phyloP scores from a whole-genome alignment of 495 filamentous ascomycete genomes.

The Thermochaetoides thermophila region DNA sequence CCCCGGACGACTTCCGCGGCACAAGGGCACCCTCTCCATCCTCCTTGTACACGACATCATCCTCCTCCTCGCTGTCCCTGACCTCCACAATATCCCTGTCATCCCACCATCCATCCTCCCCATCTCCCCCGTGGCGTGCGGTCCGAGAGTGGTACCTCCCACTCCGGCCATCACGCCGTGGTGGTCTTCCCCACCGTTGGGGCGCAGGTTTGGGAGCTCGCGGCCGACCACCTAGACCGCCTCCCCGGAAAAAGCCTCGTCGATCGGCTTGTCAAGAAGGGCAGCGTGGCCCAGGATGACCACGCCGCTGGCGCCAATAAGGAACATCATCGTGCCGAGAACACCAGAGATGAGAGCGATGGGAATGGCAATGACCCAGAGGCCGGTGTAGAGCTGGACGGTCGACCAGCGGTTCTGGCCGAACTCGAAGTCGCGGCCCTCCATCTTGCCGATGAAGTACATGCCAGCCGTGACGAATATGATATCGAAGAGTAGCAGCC shows the following conservation, averaged over 20 bases:
- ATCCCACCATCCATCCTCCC: slow-evolving; percentile 26
- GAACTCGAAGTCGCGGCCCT: slow-evolving; percentile 74
- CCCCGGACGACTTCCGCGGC: too few relatives aligned
- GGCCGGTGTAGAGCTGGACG: slow-evolving; percentile 87
- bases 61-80: slow-evolving; percentile 49
- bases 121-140: slow-evolving; percentile 39
- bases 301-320: slow-evolving; percentile 86
- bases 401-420: slow-evolving; percentile 68
- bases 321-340: slow-evolving; percentile 71
- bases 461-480: slow-evolving; percentile 70
- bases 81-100: slow-evolving; percentile 50
- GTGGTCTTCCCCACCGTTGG: slow-evolving; percentile 98
- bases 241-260: slow-evolving; percentile 99
- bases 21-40: too few relatives aligned
- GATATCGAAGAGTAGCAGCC: slow-evolving; percentile 76
- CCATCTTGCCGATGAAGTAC: slow-evolving; percentile 77
- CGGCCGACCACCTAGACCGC: slow-evolving; percentile 99
- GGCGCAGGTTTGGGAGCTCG: slow-evolving; percentile 93
- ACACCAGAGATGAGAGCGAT: slow-evolving; percentile 73
- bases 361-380: slow-evolving; percentile 68
- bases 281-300: slow-evolving; percentile 87
- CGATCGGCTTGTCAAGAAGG: slow-evolving; percentile 96
- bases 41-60: slow-evolving; percentile 35
- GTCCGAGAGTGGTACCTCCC: too few relatives aligned
- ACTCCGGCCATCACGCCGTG: slow-evolving; percentile 64